phyloP scores from a whole-genome alignment of 2,329 filamentous ascomycete genomes.

The Alternaria arbusti region DNA sequence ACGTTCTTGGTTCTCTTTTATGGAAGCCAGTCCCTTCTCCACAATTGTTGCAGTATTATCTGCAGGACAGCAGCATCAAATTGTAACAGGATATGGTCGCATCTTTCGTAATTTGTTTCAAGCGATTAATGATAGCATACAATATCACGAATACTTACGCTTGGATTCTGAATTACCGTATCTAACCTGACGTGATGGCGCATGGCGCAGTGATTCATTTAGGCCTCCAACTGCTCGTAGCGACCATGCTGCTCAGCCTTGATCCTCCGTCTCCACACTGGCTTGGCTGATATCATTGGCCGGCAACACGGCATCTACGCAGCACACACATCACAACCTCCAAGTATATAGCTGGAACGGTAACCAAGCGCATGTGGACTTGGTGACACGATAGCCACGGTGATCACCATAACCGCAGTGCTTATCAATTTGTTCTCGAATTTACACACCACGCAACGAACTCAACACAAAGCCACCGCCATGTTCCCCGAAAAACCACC shows the following conservation, averaged over 20 bases:
- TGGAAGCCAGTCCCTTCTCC: background rate
- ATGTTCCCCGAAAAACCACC: slow-evolving; percentile 14
- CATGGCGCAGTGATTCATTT: background rate
- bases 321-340: background rate
- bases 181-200: background rate
- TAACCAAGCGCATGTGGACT: background rate
- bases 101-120: background rate
- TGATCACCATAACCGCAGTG: background rate
- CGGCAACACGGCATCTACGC: slow-evolving; percentile 12
- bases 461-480: background rate
- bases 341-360: background rate
- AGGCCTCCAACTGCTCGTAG: background rate
- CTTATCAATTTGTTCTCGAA: background rate
- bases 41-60: background rate
- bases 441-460: background rate
- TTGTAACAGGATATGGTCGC: background rate
- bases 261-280: background rate
- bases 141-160: background rate
- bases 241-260: background rate
- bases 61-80: background rate
- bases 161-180: background rate
- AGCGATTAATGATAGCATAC: background rate
- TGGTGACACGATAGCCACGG: background rate
- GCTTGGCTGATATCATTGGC: slow-evolving; percentile 21
- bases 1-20: background rate